Evolutionary conservation across 345 rosid species (phyloP).

Genomic region (Salix suchowensis): DNA sequence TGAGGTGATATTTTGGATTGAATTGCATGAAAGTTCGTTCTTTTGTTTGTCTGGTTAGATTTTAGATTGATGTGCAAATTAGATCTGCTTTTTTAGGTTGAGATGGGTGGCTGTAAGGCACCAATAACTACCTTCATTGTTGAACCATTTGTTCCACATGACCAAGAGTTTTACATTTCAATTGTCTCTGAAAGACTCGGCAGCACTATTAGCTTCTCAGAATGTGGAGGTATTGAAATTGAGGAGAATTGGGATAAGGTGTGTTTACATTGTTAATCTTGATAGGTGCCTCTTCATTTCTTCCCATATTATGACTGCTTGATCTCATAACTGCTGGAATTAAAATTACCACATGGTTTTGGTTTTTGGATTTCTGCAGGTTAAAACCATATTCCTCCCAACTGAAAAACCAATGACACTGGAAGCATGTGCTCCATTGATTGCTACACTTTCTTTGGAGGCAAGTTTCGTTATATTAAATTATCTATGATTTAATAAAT

Average conservation of each 20-base stretch:
- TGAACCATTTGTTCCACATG: slow-evolving; percentile 90
- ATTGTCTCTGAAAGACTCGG: slow-evolving; percentile 93
- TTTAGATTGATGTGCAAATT: slow-evolving; percentile 5
- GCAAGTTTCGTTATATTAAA: slow-evolving; percentile 28
- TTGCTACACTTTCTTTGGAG: slow-evolving; percentile 96
- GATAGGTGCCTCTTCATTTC: neutral
- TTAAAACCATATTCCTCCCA: slow-evolving; percentile 73
- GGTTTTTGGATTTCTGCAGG: slow-evolving; percentile 42
- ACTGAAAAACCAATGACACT: slow-evolving; percentile 61
- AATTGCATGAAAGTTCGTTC: neutral
- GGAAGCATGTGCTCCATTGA: slow-evolving; percentile 83
- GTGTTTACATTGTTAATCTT: neutral
- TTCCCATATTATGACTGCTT: neutral
- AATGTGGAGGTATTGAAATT: slow-evolving; percentile 95
- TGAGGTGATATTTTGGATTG: slow-evolving; percentile 48
- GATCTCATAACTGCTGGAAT: neutral
- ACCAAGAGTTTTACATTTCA: slow-evolving; percentile 80
- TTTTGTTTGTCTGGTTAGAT: neutral
- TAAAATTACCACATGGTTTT: neutral
- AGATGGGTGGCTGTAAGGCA: slow-evolving; percentile 88
- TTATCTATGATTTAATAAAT: neutral
- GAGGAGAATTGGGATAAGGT: slow-evolving; percentile 99
- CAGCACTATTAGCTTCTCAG: slow-evolving; percentile 78
- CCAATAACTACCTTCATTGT: slow-evolving; percentile 92
- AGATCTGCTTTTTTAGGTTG: slow-evolving; percentile 47